Conservation (phyloP, 2,329 filamentous ascomycete species). For the Endoconidiophora polonica region DNA sequence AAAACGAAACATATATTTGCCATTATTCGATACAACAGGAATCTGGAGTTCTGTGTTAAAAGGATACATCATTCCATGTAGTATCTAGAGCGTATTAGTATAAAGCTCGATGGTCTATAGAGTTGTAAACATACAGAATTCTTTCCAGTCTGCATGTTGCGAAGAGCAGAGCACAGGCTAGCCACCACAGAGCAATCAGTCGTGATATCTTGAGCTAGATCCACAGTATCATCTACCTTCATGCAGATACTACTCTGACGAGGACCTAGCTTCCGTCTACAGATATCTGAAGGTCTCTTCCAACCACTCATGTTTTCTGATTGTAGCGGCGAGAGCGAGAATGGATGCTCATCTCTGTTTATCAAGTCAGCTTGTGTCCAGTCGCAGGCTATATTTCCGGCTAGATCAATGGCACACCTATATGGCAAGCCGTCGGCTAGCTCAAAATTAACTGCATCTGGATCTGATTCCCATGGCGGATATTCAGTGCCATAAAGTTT, state of each 20-base stretch:
- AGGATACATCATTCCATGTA: constrained; percentile 59
- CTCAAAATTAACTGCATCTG: constrained; percentile 44
- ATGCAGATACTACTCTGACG: constrained; percentile 41
- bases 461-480: constrained; percentile 62
- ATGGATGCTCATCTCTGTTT: constrained; percentile 47
- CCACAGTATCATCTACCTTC: constrained; percentile 41
- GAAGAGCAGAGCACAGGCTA: constrained; percentile 70
- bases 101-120: too few relatives aligned
- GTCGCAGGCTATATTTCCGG: not conserved
- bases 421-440: constrained; percentile 36
- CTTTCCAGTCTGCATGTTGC: constrained; percentile 51
- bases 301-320: constrained; percentile 63
- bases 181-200: constrained; percentile 96
- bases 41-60: constrained; percentile 41
- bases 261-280: constrained; percentile 1
- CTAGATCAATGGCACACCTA: constrained; percentile 25
- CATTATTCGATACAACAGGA: constrained; percentile 54
- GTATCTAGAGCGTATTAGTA: constrained; percentile 32
- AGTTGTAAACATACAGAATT: constrained; percentile 37
- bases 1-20: constrained; percentile 82
- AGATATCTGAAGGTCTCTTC: constrained; percentile 53
- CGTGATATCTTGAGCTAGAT: constrained; percentile 87
- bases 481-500: constrained; percentile 71
- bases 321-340: constrained; percentile 62
- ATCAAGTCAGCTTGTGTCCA: not conserved